Evolutionary conservation across 2,329 filamentous ascomycete genomes (phyloP), one percentile per base, ranked within the genome.

Genomic region (Ramularia endophylla): DNA sequence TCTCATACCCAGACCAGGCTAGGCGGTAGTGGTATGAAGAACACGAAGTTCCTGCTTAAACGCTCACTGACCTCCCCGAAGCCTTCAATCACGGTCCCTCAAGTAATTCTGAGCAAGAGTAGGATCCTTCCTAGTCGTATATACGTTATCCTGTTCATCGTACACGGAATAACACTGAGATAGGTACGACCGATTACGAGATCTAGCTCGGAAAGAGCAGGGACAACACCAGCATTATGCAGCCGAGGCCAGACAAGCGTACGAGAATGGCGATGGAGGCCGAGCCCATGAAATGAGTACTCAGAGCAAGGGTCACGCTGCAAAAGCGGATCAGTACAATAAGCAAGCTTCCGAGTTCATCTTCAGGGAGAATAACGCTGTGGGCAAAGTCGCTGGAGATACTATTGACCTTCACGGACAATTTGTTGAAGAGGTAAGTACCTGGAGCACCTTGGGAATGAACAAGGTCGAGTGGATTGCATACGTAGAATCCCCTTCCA

Each of bases 341-440:
- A 80, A 78, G 51, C 87, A 95, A 65, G 92, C 92, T 1, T 87
- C 86, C 45, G 86, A 95, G 44, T 94, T 78, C 65, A 97, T 97
- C 62, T 95, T 98, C 71, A 83, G 88, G 29, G 87, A 90, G 68
- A 95, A 95, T 71, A 97, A 97, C 62, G 81, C 85, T 15, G 65
- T 72, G 2, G 85, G 80, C 13, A 80, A 83, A 47, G 83, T 94
- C 8, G 75, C 78, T 12, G 72, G 72, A 29, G 90, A 97, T 65
- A 87, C 85, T 7, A 89, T 98, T 55, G 92, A 98, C 67, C 73
- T 98, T 35, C 92, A 98, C 64, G 92, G 92, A 2, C 85, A 94
- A 60, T 95, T 84, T 58, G 89, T 95, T 44, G 87, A 95, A 62
- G 92, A 97, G 70, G 22, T 25, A 25, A n/a, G n/a, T n/a, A n/a